Percentiles rank a stretch among this genome's conserved stretches.
Conservation (phyloP, 2,329 filamentous ascomycete species). For the Aureobasidium sp. region DNA sequence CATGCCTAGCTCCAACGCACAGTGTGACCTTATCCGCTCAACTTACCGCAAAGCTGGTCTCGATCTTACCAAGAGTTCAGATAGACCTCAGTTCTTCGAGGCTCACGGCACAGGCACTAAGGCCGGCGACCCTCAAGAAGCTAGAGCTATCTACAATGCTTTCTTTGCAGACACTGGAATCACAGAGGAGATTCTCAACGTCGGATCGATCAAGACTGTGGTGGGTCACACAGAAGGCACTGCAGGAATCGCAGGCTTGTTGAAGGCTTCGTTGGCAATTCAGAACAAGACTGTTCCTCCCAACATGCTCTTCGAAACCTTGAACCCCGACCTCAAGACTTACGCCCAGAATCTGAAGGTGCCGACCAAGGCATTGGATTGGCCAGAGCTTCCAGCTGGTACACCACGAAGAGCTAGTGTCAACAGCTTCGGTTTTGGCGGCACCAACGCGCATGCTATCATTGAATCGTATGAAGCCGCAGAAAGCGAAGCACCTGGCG, state of each 20-base stretch:
- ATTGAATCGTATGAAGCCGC: constrained; percentile 29
- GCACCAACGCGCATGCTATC: constrained; percentile 26
- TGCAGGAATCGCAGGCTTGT: constrained; percentile 34
- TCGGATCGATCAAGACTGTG: constrained; percentile 29
- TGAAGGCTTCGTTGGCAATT: constrained; percentile 30
- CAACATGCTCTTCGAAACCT: constrained; percentile 17
- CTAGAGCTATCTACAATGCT: constrained; percentile 29
- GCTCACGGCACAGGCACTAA: constrained; percentile 27
- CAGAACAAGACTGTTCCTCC: constrained; percentile 24
- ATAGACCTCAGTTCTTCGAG: constrained; percentile 33
- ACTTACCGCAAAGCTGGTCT: constrained; percentile 34
- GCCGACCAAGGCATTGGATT: neutral
- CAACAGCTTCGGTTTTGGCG: constrained; percentile 26
- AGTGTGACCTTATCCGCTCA: constrained; percentile 31
- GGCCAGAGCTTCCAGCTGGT: constrained; percentile 41
- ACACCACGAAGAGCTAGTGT: constrained; percentile 6
- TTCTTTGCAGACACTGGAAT: constrained; percentile 20
- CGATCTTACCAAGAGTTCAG: constrained; percentile 22
- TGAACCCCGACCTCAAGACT: neutral
- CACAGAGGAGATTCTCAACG: constrained; percentile 9
- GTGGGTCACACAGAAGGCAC: constrained; percentile 46
- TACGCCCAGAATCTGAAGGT: constrained; percentile 5
- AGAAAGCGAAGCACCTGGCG: constrained; percentile 45
- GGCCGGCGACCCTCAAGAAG: constrained; percentile 25
- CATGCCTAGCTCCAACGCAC: constrained; percentile 32